Evolutionary conservation across 371 early-diverging fungal species (phyloP).

Genomic region (Mucor circinelloides): DNA sequence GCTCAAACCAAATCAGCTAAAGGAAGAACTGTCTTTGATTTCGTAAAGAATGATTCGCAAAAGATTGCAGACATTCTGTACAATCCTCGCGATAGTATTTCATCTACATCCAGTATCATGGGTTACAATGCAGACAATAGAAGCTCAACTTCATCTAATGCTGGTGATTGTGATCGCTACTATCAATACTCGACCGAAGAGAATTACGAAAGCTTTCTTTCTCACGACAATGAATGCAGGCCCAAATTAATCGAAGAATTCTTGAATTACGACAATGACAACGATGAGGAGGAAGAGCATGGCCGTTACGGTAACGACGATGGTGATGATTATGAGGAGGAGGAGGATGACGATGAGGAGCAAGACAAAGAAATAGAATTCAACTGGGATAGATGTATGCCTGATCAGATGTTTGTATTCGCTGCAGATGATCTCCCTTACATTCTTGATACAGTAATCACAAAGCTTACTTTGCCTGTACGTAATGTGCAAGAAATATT

Average conservation of each 20-base stretch:
- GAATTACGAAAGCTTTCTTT: conserved; percentile 45
- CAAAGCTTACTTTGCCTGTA: conserved; percentile 61
- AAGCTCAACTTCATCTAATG: conserved; percentile 27
- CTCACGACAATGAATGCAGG: conserved; percentile 53
- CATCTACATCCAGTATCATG: conserved; percentile 48
- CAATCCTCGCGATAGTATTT: conserved; percentile 63
- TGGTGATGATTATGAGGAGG: conserved; percentile 23
- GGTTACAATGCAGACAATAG: conserved; percentile 33
- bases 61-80: conserved; percentile 62
- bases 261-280: conserved; percentile 24
- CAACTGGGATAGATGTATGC: conserved; percentile 76
- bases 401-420: conserved; percentile 93
- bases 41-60: conserved; percentile 62
- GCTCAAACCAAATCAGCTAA: conserved; percentile 67
- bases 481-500: conserved; percentile 60
- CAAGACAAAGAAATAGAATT: conserved; percentile 39
- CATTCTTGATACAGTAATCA: conserved; percentile 74
- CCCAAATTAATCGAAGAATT: conserved; percentile 44
- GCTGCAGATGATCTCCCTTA: conserved; percentile 65
- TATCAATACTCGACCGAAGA: conserved; percentile 49
- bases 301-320: conserved; percentile 3
- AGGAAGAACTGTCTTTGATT: conserved; percentile 83
- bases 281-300: conserved; percentile 14
- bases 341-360: conserved; percentile 26
- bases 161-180: conserved; percentile 52